A percentile compares a stretch with the other conserved stretches of the same genome.
phyloP scores from a whole-genome alignment of 2,329 filamentous ascomycete genomes.

The Chaetomium globosum region DNA sequence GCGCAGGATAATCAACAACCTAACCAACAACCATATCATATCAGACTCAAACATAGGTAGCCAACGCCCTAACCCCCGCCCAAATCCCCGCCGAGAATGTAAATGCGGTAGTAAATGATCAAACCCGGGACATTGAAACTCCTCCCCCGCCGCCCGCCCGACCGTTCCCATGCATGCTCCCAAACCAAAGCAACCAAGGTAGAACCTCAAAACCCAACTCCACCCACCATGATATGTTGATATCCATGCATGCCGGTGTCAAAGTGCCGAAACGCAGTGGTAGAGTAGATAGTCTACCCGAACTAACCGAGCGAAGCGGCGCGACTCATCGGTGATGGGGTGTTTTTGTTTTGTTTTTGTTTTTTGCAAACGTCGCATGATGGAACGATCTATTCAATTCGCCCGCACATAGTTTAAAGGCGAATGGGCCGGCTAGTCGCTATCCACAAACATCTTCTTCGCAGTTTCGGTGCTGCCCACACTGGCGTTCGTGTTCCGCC shows the following conservation, averaged over 20 bases:
- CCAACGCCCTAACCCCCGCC: not conserved
- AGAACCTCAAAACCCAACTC: not conserved
- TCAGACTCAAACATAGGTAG: not conserved
- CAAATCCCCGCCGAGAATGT: not conserved
- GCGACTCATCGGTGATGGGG: no score
- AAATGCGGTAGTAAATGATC: not conserved
- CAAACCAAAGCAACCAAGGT: not conserved
- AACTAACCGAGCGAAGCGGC: not conserved
- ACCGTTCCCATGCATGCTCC: not conserved
- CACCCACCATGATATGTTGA: not conserved
- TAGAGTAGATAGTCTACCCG: not conserved
- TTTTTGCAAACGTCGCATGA: no score
- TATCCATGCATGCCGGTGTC: not conserved
- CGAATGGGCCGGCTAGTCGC: conserved; percentile 32
- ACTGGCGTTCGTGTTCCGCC: conserved; percentile 63
- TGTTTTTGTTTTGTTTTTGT: no score
- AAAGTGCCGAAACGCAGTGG: not conserved
- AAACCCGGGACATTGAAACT: not conserved
- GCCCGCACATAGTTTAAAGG: not conserved
- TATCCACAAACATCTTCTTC: conserved; percentile 55
- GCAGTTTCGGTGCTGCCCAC: conserved; percentile 66
- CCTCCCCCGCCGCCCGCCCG: not conserved
- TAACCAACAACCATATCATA: conserved; percentile 6
- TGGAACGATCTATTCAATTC: not conserved
- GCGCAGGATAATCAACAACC: not conserved